Conservation (phyloP, 2,329 filamentous ascomycete species). For the Cadophora malorum region DNA sequence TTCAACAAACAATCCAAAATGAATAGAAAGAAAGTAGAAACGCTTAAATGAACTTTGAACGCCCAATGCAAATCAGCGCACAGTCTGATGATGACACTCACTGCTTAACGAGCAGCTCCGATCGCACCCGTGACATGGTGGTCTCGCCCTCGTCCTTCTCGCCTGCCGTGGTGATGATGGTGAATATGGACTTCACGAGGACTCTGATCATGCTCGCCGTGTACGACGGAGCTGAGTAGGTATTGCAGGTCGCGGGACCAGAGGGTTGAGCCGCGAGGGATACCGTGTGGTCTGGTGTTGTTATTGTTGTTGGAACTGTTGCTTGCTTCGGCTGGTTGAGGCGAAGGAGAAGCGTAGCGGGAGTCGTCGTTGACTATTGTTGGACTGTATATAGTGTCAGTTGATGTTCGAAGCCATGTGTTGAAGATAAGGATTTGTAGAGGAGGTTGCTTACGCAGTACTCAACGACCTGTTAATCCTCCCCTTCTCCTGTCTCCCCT, state of each 20-base stretch:
- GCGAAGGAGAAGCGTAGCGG: not conserved
- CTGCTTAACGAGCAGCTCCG: not conserved
- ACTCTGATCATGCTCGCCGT: not conserved
- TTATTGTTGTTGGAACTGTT: not conserved
- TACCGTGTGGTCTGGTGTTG: not conserved
- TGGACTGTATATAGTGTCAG: conserved; percentile 17
- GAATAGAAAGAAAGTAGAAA: not conserved
- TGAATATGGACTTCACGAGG: conserved; percentile 15
- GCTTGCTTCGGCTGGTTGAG: conserved; percentile 5
- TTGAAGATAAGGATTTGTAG: too few species aligned
- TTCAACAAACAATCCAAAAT: not conserved
- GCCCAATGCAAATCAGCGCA: not conserved
- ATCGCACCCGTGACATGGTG: not conserved
- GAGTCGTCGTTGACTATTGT: conserved; percentile 25
- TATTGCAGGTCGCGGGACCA: conserved; percentile 30
- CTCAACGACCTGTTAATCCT: conserved; percentile 23
- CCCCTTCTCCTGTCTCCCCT: not conserved
- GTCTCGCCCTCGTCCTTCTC: conserved; percentile 8
- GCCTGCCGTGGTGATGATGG: conserved; percentile 7
- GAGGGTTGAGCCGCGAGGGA: conserved; percentile 14
- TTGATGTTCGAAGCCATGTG: not conserved
- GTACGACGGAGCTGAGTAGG: conserved; percentile 25
- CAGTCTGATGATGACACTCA: not conserved
- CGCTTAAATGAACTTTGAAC: not conserved
- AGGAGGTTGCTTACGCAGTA: conserved; percentile 22